Evolutionary conservation across 2,329 filamentous ascomycete species (phyloP), one percentile per base, ranked within the genome.

Genomic region (Claviceps monticola): DNA sequence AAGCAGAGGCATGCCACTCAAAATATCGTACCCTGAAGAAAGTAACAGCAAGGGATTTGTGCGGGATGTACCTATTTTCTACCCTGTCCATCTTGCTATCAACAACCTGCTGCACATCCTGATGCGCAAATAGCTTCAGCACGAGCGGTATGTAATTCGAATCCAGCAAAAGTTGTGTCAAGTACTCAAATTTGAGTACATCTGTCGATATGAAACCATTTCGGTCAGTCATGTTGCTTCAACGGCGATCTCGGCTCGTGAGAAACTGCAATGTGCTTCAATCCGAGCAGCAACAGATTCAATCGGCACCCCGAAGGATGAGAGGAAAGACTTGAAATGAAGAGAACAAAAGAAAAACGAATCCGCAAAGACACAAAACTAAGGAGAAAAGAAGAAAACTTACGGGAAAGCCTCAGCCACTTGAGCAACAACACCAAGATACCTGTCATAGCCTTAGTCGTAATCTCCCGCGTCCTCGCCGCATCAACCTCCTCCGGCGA

Each of bases 351-450:
- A 4, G 9, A 34, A 34, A 34, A 11, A 1, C 9, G 3, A 34
- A 11, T 1, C 1, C 29, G 11, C 5, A 5, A 43, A 6, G 11
- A 14, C 17, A 43, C 3, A 7, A 7, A 14, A 6, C 7, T 4
- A 14, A 37, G 5, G 7, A 14, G 6, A 37, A 21, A 6, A 36
- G n/a, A 13, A 47, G 26, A 46, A 34, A 4, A 64, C 87, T 73
- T 73, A 94, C 88, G 93, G 53, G 89, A 96, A 51, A 95, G 74
- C 65, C 95, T 94, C 60, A 97, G 84, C 93, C 93, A 98, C 68
- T 97, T 98, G 55, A 97, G 65, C 45, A 97, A 69, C n/a, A 95
- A 72, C 29, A 98, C 71, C 29, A 98, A 70, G 51, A 89, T 85
- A 1, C 86, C 90, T n/a, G 89, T 93, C 21, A 95, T 84, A 0